Conservation (phyloP, 768 basidiomycete species). For the Russula sp. region DNA sequence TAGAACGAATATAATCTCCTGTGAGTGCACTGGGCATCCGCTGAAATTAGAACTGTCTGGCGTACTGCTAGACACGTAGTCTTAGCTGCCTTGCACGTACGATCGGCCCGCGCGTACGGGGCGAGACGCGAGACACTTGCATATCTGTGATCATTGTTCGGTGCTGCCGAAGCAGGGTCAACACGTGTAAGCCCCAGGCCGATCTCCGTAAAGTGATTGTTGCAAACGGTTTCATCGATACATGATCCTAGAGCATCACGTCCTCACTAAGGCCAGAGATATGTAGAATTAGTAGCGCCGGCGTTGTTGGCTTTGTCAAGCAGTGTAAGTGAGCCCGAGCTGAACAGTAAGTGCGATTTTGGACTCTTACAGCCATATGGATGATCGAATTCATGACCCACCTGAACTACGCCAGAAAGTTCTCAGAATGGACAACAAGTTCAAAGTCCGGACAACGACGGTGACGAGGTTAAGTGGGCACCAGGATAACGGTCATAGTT, state of each 20-base stretch:
- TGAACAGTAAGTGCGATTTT: not conserved
- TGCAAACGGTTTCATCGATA: not conserved
- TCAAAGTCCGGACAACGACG: conserved; percentile 6
- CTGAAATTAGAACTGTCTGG: not conserved
- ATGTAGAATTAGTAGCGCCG: not conserved
- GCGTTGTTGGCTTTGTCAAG: not conserved
- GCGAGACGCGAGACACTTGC: not conserved
- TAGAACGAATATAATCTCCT: too few species aligned
- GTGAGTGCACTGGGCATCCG: not conserved
- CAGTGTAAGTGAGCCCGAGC: not conserved
- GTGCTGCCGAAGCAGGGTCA: not conserved
- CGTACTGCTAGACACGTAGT: not conserved
- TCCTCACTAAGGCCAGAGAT: not conserved
- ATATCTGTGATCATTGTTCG: not conserved
- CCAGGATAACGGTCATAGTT: not conserved
- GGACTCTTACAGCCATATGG: too few species aligned
- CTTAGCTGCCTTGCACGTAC: not conserved
- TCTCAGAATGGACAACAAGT: not conserved
- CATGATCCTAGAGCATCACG: not conserved
- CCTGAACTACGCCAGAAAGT: not conserved
- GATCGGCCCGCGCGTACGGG: not conserved
- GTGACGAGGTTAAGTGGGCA: not conserved
- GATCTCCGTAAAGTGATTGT: not conserved
- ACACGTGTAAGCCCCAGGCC: not conserved
- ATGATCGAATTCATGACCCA: not conserved